phyloP scores from a whole-genome alignment of 2,329 filamentous ascomycete genomes.

The Colletotrichum orchidophilum region DNA sequence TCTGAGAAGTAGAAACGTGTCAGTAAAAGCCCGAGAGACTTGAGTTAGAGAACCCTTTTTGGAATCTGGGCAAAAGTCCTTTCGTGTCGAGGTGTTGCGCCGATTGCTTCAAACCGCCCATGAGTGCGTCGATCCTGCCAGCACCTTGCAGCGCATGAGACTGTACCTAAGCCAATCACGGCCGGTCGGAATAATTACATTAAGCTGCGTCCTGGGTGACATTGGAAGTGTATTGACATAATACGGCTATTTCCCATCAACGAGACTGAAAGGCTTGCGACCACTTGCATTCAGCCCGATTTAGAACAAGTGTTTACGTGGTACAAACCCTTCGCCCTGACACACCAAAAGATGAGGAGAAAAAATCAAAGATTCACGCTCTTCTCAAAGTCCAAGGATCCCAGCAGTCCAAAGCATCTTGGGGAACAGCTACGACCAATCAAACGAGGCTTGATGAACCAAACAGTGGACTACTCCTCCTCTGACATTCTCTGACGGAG shows the following conservation, averaged over 20 bases:
- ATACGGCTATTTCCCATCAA: neutral
- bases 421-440: slow-evolving; percentile 11
- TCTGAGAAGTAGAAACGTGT: too few relatives aligned
- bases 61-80: neutral
- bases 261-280: neutral
- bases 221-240: neutral
- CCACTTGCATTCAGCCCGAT: neutral
- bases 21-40: neutral
- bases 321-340: neutral
- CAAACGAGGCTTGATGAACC: neutral
- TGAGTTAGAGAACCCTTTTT: neutral
- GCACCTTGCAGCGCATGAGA: neutral
- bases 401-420: neutral
- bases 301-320: neutral
- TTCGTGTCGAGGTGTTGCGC: slow-evolving; percentile 27
- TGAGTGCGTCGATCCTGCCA: slow-evolving; percentile 3
- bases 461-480: neutral
- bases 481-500: neutral
- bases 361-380: neutral
- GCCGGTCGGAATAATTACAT: too few relatives aligned
- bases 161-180: too few relatives aligned
- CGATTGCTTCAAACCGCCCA: slow-evolving; percentile 16
- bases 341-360: neutral
- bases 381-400: neutral
- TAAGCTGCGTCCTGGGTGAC: neutral